A percentile compares a stretch with the other conserved stretches of the same genome.
Conservation (phyloP, 2,329 filamentous ascomycete genomes). For the Ascochyta clinopodiicola region DNA sequence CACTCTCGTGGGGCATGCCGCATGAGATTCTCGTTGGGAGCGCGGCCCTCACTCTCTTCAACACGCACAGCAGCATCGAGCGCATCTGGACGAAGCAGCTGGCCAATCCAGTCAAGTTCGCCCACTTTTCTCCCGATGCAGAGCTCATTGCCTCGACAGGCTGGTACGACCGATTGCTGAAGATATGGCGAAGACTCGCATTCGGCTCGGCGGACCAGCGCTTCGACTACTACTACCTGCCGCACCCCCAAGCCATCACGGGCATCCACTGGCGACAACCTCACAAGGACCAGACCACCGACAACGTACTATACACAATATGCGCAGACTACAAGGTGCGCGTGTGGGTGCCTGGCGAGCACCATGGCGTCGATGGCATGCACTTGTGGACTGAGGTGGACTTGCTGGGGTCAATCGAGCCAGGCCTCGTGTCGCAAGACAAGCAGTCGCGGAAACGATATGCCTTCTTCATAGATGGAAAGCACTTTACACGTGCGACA, state of each 20-base stretch:
- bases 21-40: slow-evolving; percentile 86
- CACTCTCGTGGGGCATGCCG: slow-evolving; percentile 84
- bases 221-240: slow-evolving; percentile 89
- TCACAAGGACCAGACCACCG: slow-evolving; percentile 74
- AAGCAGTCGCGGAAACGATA: slow-evolving; percentile 61
- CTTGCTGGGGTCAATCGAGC: slow-evolving; percentile 72
- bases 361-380: slow-evolving; percentile 73
- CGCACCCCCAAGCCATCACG: slow-evolving; percentile 83
- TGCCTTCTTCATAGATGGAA: slow-evolving; percentile 82
- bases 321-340: slow-evolving; percentile 81
- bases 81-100: slow-evolving; percentile 77
- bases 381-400: slow-evolving; percentile 84
- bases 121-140: slow-evolving; percentile 84
- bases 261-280: slow-evolving; percentile 85
- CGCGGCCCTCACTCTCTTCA: slow-evolving; percentile 73
- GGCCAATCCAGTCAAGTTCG: slow-evolving; percentile 75
- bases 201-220: slow-evolving; percentile 83
- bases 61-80: slow-evolving; percentile 57
- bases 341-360: slow-evolving; percentile 82
- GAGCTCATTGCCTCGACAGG: slow-evolving; percentile 84
- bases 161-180: slow-evolving; percentile 79
- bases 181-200: slow-evolving; percentile 88
- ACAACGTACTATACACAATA: slow-evolving; percentile 89
- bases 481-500: slow-evolving; percentile 78
- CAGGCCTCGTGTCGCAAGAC: slow-evolving; percentile 52